Evolutionary conservation across 2,329 filamentous ascomycete genomes (phyloP).

Genomic region (Whalleya microplaca): DNA sequence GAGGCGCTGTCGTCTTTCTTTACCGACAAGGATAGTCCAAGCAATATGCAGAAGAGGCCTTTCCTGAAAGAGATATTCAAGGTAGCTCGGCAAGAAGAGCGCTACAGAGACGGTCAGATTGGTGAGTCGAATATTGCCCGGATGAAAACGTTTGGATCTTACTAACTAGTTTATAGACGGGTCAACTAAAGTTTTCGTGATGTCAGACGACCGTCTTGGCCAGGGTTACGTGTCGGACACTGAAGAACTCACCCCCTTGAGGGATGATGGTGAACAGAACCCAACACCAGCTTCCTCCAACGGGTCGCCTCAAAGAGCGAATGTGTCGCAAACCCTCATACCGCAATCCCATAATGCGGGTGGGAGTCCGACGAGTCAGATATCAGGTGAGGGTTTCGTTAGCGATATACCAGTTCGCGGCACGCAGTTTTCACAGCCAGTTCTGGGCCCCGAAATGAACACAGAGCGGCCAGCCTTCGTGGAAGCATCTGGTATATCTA

Average conservation of each 20-base stretch:
- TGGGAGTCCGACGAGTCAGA: conserved; percentile 39
- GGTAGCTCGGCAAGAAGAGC: conserved; percentile 60
- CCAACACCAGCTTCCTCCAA: conserved; percentile 41
- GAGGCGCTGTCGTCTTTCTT: conserved; percentile 64
- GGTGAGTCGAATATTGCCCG: conserved; percentile 45
- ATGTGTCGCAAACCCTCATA: conserved; percentile 40
- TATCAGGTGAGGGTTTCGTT: conserved; percentile 23
- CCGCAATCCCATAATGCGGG: conserved; percentile 40
- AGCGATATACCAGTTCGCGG: conserved; percentile 49
- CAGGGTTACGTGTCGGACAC: conserved; percentile 53
- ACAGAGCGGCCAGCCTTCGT: conserved; percentile 41
- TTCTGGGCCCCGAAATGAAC: conserved; percentile 47
- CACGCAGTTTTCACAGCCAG: conserved; percentile 44
- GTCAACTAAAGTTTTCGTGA: conserved; percentile 47
- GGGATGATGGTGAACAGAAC: conserved; percentile 49
- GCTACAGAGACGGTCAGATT: conserved; percentile 59
- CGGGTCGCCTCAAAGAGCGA: conserved; percentile 41
- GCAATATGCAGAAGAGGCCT: conserved; percentile 58
- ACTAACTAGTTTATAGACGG: conserved; percentile 45
- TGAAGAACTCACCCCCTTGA: conserved; percentile 46
- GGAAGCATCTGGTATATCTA: conserved; percentile 27
- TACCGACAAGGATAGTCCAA: conserved; percentile 55
- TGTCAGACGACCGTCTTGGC: conserved; percentile 55
- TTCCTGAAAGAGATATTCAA: conserved; percentile 65
- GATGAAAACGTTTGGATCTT: background rate